Evolutionary conservation across 2,329 filamentous ascomycete genomes (phyloP).

Genomic region (Cadophora sp.): DNA sequence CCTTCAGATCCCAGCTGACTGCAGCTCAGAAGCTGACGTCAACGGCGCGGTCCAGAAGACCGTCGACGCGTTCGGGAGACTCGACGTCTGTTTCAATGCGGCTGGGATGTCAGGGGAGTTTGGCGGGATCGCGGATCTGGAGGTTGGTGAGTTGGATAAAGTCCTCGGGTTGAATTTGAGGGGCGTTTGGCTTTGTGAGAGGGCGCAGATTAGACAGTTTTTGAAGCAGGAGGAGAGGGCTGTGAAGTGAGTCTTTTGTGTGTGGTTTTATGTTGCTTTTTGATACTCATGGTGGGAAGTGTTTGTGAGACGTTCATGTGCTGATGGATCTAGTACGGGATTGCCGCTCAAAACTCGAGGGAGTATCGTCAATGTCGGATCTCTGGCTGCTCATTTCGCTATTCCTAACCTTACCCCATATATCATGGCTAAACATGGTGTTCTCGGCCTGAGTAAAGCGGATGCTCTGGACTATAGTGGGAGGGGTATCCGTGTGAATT

Average conservation of each 20-base stretch:
- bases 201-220: conserved; percentile 45
- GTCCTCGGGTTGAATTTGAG: conserved; percentile 47
- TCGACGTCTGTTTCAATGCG: conserved; percentile 62
- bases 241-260: conserved; percentile 27
- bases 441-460: conserved; percentile 45
- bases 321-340: conserved; percentile 30
- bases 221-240: conserved; percentile 37
- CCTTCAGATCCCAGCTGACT: conserved; percentile 26
- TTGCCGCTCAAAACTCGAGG: conserved; percentile 39
- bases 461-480: conserved; percentile 43
- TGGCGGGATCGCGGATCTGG: conserved; percentile 37
- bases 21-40: conserved; percentile 32
- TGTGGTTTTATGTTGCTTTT: not conserved
- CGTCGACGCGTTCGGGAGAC: conserved; percentile 56
- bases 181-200: conserved; percentile 48
- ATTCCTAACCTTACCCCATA: conserved; percentile 27
- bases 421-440: conserved; percentile 38
- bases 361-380: conserved; percentile 43
- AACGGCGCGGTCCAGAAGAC: conserved; percentile 41
- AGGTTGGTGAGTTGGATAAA: conserved; percentile 35
- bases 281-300: not conserved
- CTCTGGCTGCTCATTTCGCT: conserved; percentile 26
- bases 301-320: not conserved
- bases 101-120: conserved; percentile 45
- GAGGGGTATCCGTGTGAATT: conserved; percentile 37